These are phyloP conservation scores for Scenedesmus sp. DNA, from an alignment of 163 green algal genomes.

Conservation along the genomic window DNA sequence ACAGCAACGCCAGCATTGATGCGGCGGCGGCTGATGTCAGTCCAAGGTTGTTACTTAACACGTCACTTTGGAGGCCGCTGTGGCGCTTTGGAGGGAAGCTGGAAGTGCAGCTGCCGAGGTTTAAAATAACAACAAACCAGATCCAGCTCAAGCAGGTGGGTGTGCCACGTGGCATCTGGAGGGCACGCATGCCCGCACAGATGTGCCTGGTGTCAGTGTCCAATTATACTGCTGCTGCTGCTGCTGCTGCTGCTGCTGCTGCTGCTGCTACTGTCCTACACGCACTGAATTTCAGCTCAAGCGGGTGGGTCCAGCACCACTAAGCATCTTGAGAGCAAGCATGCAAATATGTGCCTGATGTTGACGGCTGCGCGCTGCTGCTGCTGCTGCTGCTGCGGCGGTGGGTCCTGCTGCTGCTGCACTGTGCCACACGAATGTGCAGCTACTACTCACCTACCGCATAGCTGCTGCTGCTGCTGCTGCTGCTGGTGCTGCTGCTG, in stretches of 20 bases:
- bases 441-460: background rate
- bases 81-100: constrained; percentile 14
- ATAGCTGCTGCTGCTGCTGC: background rate
- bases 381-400: background rate
- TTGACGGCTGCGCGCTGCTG: too few species aligned
- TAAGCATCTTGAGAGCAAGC: background rate
- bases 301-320: too few species aligned
- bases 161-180: background rate
- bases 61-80: background rate
- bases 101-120: constrained; percentile 33
- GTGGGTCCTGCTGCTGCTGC: background rate
- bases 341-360: background rate
- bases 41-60: background rate
- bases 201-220: background rate
- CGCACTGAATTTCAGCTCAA: too few species aligned
- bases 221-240: too few species aligned
- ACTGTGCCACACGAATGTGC: background rate
- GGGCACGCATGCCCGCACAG: background rate
- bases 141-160: constrained; percentile 7
- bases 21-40: constrained; percentile 19
- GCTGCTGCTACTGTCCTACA: background rate
- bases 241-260: background rate
- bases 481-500: background rate
- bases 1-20: background rate
- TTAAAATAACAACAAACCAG: background rate